phyloP scores from a whole-genome alignment of 2,329 filamentous ascomycete species.

The Neonectria hederae region DNA sequence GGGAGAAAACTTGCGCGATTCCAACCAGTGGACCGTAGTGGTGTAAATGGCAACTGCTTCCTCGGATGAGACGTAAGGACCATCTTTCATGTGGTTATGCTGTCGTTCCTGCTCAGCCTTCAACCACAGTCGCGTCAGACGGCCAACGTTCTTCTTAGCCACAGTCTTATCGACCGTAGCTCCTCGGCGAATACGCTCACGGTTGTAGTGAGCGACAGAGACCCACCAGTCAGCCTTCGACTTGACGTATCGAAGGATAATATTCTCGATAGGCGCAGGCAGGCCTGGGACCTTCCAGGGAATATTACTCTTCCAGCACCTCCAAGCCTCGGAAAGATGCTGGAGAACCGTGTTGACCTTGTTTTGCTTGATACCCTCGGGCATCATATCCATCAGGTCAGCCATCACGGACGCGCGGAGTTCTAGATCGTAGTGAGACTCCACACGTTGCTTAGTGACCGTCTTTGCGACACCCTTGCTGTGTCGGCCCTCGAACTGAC shows the following conservation, averaged over 20 bases:
- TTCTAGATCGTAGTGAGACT: conserved; percentile 98
- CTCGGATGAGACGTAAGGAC: conserved; percentile 97
- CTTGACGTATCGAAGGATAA: conserved; percentile 98
- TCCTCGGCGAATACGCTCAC: conserved; percentile 93
- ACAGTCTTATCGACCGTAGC: conserved; percentile 99
- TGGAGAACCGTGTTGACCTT: conserved; percentile 98
- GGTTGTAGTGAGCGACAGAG: conserved; percentile 97
- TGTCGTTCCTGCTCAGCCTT: conserved; percentile 98
- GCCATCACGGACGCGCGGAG: conserved; percentile 98
- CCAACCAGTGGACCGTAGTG: conserved; percentile 97
- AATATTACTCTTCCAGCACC: conserved; percentile 99
- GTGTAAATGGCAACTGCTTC: conserved; percentile 99
- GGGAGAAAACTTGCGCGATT: conserved; percentile 97
- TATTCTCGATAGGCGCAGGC: conserved; percentile 97
- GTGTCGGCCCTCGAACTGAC: conserved; percentile 97
- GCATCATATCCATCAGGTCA: conserved; percentile 99
- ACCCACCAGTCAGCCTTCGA: conserved; percentile 99
- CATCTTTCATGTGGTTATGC: conserved; percentile 99
- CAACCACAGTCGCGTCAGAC: conserved; percentile 93
- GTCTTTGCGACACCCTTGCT: conserved; percentile 99
- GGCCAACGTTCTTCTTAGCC: conserved; percentile 97
- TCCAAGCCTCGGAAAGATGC: conserved; percentile 97
- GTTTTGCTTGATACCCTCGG: conserved; percentile 98
- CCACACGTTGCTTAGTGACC: conserved; percentile 97
- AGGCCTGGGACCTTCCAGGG: conserved; percentile 98